phyloP scores from a whole-genome alignment of 1,284 basidiomycete genomes.

The Caloboletus firmus region DNA sequence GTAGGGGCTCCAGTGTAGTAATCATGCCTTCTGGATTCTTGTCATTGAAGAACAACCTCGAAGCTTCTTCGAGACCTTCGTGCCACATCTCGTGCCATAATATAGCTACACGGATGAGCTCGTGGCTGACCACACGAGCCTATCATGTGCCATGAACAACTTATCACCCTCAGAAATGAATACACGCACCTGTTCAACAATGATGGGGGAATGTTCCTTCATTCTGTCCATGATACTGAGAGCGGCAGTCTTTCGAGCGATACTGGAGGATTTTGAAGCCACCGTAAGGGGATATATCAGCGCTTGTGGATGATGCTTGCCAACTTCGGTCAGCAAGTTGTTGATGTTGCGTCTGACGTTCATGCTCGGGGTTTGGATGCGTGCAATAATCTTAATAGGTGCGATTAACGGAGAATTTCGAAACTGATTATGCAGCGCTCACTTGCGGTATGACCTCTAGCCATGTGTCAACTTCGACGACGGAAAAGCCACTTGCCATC shows the following conservation, averaged over 20 bases:
- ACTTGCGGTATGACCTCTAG: conserved; percentile 98
- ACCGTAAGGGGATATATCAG: conserved; percentile 98
- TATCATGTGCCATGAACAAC: conserved; percentile 32
- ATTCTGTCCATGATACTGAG: conserved; percentile 90
- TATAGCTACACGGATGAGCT: conserved; percentile 97
- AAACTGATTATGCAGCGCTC: conserved; percentile 17
- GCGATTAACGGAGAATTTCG: neutral
- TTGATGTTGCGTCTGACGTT: conserved; percentile 92
- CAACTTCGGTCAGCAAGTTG: conserved; percentile 88
- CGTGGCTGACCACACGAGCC: conserved; percentile 90
- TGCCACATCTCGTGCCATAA: conserved; percentile 99
- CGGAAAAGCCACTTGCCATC: conserved; percentile 85
- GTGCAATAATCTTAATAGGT: conserved; percentile 83
- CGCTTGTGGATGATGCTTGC: conserved; percentile 96
- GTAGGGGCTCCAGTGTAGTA: conserved; percentile 88
- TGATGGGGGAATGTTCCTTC: conserved; percentile 85
- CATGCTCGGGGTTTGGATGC: conserved; percentile 91
- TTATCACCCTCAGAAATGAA: neutral
- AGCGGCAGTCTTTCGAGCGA: conserved; percentile 82
- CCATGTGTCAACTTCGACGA: conserved; percentile 97
- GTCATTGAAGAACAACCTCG: conserved; percentile 95
- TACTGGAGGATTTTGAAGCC: conserved; percentile 93
- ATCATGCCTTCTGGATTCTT: conserved; percentile 99
- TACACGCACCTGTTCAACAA: conserved; percentile 80
- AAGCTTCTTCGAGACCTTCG: conserved; percentile 97